Evolutionary conservation across 495 filamentous ascomycete species (phyloP).

Genomic region (Lichina pygmaea): DNA sequence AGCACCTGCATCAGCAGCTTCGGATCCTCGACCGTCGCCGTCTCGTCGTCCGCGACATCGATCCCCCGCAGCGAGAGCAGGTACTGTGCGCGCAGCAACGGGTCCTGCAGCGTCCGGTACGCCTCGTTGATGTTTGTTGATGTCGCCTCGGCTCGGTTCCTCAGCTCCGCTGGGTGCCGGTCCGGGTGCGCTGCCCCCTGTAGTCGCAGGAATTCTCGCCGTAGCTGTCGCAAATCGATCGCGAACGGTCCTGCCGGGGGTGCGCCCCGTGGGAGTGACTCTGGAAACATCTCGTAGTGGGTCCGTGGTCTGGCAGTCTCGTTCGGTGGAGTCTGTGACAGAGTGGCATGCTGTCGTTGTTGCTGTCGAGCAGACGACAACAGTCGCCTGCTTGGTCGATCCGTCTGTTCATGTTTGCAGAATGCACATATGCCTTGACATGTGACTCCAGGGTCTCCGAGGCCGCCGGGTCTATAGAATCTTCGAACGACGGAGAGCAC

Average conservation of each 20-base stretch:
- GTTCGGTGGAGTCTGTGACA: too few species aligned
- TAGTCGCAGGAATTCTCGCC: constrained; percentile 61
- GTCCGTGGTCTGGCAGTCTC: constrained; percentile 2
- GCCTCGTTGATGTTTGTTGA: constrained; percentile 69
- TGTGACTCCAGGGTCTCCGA: too few species aligned
- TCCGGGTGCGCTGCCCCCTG: constrained; percentile 69
- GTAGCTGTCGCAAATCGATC: constrained; percentile 36
- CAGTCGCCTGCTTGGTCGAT: too few species aligned
- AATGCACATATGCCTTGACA: too few species aligned
- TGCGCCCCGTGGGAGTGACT: constrained; percentile 50
- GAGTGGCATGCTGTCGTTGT: too few species aligned
- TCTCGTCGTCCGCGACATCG: constrained; percentile 55
- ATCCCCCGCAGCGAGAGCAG: constrained; percentile 42
- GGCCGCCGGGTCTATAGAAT: too few species aligned
- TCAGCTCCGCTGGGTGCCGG: constrained; percentile 28
- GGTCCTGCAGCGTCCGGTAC: constrained; percentile 53
- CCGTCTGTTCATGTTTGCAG: too few species aligned
- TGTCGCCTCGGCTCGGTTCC: constrained; percentile 37
- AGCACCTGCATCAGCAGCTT: constrained; percentile 68
- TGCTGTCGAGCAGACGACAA: too few species aligned
- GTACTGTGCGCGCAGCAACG: constrained; percentile 64
- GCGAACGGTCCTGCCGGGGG: constrained; percentile 54
- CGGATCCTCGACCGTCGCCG: constrained; percentile 31
- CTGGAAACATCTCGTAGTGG: constrained; percentile 73
- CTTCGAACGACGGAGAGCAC: too few species aligned